Base-by-base conservation (phyloP, 2,329 filamentous ascomycete species). In the Hypoxylon sp. region DNA sequence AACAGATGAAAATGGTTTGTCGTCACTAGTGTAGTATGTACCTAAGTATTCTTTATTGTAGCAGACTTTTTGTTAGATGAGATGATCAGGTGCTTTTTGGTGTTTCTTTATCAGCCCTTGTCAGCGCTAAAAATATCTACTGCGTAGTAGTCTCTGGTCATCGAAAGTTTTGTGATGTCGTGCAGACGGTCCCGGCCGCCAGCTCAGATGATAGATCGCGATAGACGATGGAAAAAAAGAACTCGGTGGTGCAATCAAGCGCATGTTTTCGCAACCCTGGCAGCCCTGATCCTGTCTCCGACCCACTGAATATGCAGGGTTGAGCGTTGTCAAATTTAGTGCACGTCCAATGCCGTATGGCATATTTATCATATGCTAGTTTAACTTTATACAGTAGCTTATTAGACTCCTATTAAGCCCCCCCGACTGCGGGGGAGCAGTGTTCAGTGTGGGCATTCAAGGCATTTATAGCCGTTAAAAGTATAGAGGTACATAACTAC, bases 131-230 rank as follows among this genome's bases (percentile, higher is more conserved):
- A 56, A 67, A 59, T 56, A 51, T 50, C 28, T 30, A 30, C 6
- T 30, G 6, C 6, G 28, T 30, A 30, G 28, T 30, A 58, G 25
- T 36, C 45, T 34, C 17, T 23, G 19, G 38, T 28, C 25, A 60
- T 67, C 57, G 56, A 64, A 67, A 67, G 67, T 61, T 61, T 57
- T 61, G 21, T 14, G 52, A 69, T 66, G 63, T 66, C 45, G 63
- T 66, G 50, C 55, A 66, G 63, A 56, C 49, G 58, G 53, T 60
- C 36, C 62, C 58, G 36, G 49, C 65, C 62, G 65, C 19, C 52
- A 55, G 10, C 45, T 62, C 49, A 59, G 52, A 49, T 43, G 59
- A 62, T 63, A 19, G 34, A 19, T 59, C 46, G 48, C 25, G 59
- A 49, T 51, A 60, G 14, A 30, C 5, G 5, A 28, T 38, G 23